Evolutionary conservation across 2,329 filamentous ascomycete genomes (phyloP), one percentile per base, ranked within the genome.

Genomic region (Xylaria sp.): DNA sequence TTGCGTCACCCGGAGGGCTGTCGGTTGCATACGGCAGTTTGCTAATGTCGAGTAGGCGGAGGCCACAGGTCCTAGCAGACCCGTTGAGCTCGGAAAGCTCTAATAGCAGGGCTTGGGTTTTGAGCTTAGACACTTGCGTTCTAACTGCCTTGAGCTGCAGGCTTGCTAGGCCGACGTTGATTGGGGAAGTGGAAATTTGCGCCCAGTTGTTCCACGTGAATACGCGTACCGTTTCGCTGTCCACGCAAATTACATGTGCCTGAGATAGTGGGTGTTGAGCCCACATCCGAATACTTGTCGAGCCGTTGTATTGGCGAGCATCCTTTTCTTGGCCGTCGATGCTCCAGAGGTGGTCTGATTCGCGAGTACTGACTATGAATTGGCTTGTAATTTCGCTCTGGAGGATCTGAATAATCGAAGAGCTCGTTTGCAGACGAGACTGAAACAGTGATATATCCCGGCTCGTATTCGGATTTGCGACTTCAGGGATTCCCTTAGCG

Each of bases 51-150:
- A 31, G 21, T 11, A 49, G 23, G 23, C 10, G 7, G 25, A 56
- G 41, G 21, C 43, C 23, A 15, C 21, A 23, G 21, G 41, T 56
- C n/a, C 9, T 23, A 10, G 41, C 41, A 8, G 41, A 56, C 3
- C 43, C 43, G 15, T 56, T 31, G 8, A 17, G 53, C 41, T 56
- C 53, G 4, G 41, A 56, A 11, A 56, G 17, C 43, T 56, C 53
- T 13, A 56, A 27, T 13, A 56, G 41, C 1, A 56, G 2, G 3
- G 9, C 15, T 48, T 48, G 53, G n/a, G 13, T 56, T 48, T 48
- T 56, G 33, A 40, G 33, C 53, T 48, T 54, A 21, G 51, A 54
- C 40, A 13, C 10, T 9, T 53, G 9, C n/a, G 49, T 15, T 21
- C 25, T 29, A 31, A 21, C 17, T 21, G 17, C 29, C 9, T 41